Conservation (phyloP, 805 yeast species). For the Candida multigemmis region DNA sequence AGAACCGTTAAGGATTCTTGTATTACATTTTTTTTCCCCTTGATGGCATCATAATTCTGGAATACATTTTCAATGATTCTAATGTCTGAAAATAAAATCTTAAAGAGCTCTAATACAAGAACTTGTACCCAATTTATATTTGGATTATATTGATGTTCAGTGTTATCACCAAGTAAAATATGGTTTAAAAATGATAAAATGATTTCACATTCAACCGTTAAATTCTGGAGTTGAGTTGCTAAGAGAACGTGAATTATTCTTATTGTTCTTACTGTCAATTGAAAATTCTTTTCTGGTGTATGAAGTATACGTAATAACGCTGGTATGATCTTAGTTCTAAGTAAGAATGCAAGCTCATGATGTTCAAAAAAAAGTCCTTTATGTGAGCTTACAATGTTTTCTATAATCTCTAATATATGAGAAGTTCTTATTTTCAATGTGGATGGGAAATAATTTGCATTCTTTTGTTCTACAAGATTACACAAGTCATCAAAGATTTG, state of each 20-base stretch:
- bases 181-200: constrained; percentile 69
- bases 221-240: constrained; percentile 42
- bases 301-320: constrained; percentile 56
- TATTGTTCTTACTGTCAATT: constrained; percentile 66
- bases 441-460: constrained; percentile 43
- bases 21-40: constrained; percentile 52
- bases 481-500: constrained; percentile 69
- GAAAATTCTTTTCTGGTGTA: constrained; percentile 47
- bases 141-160: constrained; percentile 23
- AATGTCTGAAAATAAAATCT: constrained; percentile 50
- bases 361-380: constrained; percentile 44
- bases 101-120: constrained; percentile 65
- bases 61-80: constrained; percentile 43
- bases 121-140: constrained; percentile 56
- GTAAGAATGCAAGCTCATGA: constrained; percentile 54
- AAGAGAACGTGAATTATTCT: constrained; percentile 60
- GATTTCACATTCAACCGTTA: constrained; percentile 76
- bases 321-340: constrained; percentile 68
- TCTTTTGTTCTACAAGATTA: constrained; percentile 48
- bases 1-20: constrained; percentile 39
- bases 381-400: constrained; percentile 66
- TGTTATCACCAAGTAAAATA: constrained; percentile 48
- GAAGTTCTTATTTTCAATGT: constrained; percentile 46
- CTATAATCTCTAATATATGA: constrained; percentile 77
- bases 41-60: constrained; percentile 47